phyloP scores from a whole-genome alignment of 306 rosid genomes.

The Urtica urens region DNA sequence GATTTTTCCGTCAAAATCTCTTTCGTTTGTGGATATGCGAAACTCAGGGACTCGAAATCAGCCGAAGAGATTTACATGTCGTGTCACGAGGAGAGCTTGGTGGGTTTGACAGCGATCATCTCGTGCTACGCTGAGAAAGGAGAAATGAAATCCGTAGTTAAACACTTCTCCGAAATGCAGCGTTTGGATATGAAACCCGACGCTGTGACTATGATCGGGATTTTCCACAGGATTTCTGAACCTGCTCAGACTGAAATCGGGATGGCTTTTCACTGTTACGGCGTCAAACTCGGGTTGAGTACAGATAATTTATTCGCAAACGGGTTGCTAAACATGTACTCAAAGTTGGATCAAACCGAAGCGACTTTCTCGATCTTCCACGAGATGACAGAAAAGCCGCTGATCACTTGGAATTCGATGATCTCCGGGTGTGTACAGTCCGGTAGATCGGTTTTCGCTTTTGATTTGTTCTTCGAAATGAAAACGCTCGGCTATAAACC shows the following conservation, averaged over 20 bases:
- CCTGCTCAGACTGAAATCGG: slow-evolving; percentile 45
- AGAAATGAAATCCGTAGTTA: slow-evolving; percentile 30
- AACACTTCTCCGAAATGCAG: slow-evolving; percentile 34
- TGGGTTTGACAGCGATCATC: slow-evolving; percentile 53
- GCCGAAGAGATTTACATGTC: slow-evolving; percentile 39
- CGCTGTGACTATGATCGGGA: slow-evolving; percentile 57
- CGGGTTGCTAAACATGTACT: slow-evolving; percentile 72
- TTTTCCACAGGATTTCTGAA: slow-evolving; percentile 52
- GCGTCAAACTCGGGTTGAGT: slow-evolving; percentile 42
- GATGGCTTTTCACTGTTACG: slow-evolving; percentile 49
- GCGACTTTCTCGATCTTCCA: slow-evolving; percentile 36
- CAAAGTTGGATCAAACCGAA: slow-evolving; percentile 49
- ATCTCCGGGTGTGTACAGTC: slow-evolving; percentile 69
- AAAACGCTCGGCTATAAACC: slow-evolving; percentile 35
- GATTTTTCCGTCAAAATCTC: slow-evolving; percentile 53
- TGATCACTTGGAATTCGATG: slow-evolving; percentile 64
- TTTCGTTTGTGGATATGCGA: slow-evolving; percentile 51
- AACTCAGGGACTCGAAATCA: slow-evolving; percentile 25
- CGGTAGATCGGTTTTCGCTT: slow-evolving; percentile 55
- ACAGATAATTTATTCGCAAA: slow-evolving; percentile 42
- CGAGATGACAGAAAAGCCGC: slow-evolving; percentile 31
- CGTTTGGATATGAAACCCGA: slow-evolving; percentile 41
- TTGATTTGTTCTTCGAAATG: slow-evolving; percentile 54
- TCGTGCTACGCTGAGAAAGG: slow-evolving; percentile 53
- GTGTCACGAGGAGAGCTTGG: slow-evolving; percentile 37